Conservation (phyloP, 2,329 filamentous ascomycete genomes). For the Aureobasidium leucospermi region DNA sequence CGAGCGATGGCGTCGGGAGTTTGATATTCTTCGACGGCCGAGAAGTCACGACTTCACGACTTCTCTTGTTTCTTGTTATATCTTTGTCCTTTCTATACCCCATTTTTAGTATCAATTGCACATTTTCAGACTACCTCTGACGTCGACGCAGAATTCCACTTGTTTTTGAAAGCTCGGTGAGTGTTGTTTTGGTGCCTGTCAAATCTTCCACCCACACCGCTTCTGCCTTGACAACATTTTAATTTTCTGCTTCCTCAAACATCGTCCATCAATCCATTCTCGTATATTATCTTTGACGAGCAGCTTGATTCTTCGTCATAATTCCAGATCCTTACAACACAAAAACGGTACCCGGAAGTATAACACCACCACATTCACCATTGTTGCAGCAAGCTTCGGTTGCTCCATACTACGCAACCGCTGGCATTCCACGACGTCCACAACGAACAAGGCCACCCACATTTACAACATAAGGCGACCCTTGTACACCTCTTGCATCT, state of each 20-base stretch:
- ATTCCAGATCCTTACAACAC: background rate
- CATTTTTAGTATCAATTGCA: background rate
- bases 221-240: background rate
- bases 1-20: conserved; percentile 1
- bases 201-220: background rate
- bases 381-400: conserved; percentile 3
- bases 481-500: background rate
- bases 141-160: background rate
- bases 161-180: background rate
- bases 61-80: background rate
- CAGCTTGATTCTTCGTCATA: background rate
- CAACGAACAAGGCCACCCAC: background rate
- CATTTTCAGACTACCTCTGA: background rate
- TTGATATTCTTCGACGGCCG: background rate
- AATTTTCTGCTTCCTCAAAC: background rate
- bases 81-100: background rate
- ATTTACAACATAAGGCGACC: background rate
- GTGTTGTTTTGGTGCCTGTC: background rate
- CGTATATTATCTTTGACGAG: background rate
- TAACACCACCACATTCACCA: background rate
- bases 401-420: conserved; percentile 6
- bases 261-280: background rate
- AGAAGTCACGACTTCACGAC: background rate
- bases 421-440: background rate
- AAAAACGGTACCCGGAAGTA: background rate